These are phyloP conservation scores for Sugiyamaella floridensis DNA, from an alignment of 805 yeast genomes.

Conservation along the genomic window DNA sequence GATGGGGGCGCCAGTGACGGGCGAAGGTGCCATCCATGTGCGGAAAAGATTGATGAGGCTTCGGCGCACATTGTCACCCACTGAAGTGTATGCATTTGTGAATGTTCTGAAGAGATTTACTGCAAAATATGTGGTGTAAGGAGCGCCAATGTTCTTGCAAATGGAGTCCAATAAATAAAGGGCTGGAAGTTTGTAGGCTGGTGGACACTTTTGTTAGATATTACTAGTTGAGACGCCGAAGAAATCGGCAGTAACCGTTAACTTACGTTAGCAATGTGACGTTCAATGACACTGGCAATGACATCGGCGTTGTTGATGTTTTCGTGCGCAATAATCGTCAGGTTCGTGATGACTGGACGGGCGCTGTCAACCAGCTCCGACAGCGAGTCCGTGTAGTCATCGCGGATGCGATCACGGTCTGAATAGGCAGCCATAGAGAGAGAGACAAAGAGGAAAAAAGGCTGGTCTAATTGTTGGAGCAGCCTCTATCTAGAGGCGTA, in stretches of 20 bases:
- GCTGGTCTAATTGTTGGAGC: no score
- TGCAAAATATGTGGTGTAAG: slow-evolving; percentile 76
- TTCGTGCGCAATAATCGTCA: slow-evolving; percentile 83
- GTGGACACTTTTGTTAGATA: slow-evolving; percentile 44
- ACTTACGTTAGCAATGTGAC: slow-evolving; percentile 55
- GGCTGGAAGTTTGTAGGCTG: slow-evolving; percentile 76
- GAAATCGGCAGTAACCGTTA: slow-evolving; percentile 2
- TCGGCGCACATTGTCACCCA: slow-evolving; percentile 64
- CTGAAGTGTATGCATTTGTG: slow-evolving; percentile 70
- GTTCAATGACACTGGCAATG: slow-evolving; percentile 67
- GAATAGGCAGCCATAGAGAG: no score
- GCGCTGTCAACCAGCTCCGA: slow-evolving; percentile 77
- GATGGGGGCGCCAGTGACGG: slow-evolving; percentile 57
- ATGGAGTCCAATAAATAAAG: slow-evolving; percentile 85
- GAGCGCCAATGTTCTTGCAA: slow-evolving; percentile 83
- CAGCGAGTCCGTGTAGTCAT: slow-evolving; percentile 66
- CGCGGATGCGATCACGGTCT: slow-evolving; percentile 34
- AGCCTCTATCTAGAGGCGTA: no score
- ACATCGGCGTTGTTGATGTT: slow-evolving; percentile 69
- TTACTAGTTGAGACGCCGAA: not conserved
- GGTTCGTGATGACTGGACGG: slow-evolving; percentile 76
- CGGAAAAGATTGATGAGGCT: slow-evolving; percentile 72
- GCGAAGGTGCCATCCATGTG: slow-evolving; percentile 73
- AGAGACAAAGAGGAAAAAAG: no score
- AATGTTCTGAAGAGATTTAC: slow-evolving; percentile 62